Percentiles rank a stretch among this genome's conserved stretches.
Conservation (phyloP, 2,329 filamentous ascomycete genomes). For the Phyllosticta capitalensis region DNA sequence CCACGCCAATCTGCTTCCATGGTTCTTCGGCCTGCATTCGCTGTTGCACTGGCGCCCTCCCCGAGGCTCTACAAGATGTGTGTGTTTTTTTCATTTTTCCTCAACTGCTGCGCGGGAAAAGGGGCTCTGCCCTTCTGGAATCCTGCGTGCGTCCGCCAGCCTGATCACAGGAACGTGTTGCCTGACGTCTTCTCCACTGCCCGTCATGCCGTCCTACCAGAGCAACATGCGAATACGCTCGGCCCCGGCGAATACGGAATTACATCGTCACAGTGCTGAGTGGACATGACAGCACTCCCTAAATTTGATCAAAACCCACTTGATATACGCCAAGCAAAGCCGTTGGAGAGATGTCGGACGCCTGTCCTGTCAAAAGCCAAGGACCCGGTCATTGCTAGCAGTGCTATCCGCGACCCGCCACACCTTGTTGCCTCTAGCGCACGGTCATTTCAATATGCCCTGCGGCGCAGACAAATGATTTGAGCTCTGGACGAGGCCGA, state of each 20-base stretch:
- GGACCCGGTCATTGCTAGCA: neutral
- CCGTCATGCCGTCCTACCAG: neutral
- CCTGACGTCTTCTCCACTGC: neutral
- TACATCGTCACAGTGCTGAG: neutral
- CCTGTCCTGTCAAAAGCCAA: neutral
- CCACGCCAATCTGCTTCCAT: neutral
- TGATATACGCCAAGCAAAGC: neutral
- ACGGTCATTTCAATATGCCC: neutral
- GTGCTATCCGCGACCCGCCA: neutral
- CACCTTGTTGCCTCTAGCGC: neutral
- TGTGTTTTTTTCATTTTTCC: neutral
- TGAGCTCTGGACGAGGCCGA: neutral
- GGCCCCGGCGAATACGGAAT: neutral
- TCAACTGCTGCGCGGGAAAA: neutral
- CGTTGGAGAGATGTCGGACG: neutral
- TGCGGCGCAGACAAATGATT: neutral
- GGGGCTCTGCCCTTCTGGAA: neutral
- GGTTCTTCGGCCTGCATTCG: neutral
- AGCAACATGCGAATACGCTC: neutral
- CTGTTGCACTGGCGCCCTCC: neutral
- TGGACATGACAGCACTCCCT: neutral
- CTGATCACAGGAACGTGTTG: neutral
- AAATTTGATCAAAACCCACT: neutral
- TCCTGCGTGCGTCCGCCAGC: neutral
- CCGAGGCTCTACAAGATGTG: neutral